Evolutionary conservation across 2,329 filamentous ascomycete species (phyloP).

Genomic region (Pseudogymnoascus verrucosus): DNA sequence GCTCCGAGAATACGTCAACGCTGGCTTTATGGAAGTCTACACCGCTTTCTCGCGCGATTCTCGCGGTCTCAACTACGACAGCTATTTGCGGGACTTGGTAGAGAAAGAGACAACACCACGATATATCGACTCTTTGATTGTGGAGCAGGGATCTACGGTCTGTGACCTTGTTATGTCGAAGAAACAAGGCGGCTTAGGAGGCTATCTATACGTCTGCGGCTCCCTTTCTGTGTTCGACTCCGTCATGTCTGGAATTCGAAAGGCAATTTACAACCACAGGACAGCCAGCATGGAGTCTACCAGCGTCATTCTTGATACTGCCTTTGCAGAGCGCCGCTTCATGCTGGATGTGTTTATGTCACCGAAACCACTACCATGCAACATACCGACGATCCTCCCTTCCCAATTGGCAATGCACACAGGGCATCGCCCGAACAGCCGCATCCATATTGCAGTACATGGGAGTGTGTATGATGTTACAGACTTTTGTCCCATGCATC

Average conservation of each 20-base stretch:
- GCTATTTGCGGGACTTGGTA: slow-evolving; percentile 34
- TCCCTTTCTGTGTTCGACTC: slow-evolving; percentile 44
- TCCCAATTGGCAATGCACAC: slow-evolving; percentile 43
- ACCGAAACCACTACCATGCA: slow-evolving; percentile 43
- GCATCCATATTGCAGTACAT: slow-evolving; percentile 46
- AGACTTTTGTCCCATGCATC: slow-evolving; percentile 45
- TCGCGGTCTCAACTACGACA: slow-evolving; percentile 39
- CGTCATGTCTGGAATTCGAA: slow-evolving; percentile 47
- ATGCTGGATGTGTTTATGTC: slow-evolving; percentile 53
- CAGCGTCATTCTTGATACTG: slow-evolving; percentile 42
- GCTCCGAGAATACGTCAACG: slow-evolving; percentile 37
- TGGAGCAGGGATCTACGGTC: slow-evolving; percentile 42
- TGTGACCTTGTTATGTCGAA: slow-evolving; percentile 50
- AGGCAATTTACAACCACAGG: slow-evolving; percentile 45
- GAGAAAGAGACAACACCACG: slow-evolving; percentile 42
- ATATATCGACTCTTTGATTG: slow-evolving; percentile 45
- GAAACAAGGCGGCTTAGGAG: slow-evolving; percentile 43
- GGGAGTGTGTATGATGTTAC: slow-evolving; percentile 47
- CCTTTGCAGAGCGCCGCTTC: slow-evolving; percentile 47
- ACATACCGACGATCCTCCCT: slow-evolving; percentile 41
- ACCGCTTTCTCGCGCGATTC: slow-evolving; percentile 45
- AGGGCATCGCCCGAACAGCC: slow-evolving; percentile 38
- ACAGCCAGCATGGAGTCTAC: slow-evolving; percentile 44
- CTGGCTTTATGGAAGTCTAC: slow-evolving; percentile 44
- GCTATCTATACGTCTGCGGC: slow-evolving; percentile 42